Base-by-base conservation (phyloP, 306 rosid genomes). In the Fragaria vesca region DNA sequence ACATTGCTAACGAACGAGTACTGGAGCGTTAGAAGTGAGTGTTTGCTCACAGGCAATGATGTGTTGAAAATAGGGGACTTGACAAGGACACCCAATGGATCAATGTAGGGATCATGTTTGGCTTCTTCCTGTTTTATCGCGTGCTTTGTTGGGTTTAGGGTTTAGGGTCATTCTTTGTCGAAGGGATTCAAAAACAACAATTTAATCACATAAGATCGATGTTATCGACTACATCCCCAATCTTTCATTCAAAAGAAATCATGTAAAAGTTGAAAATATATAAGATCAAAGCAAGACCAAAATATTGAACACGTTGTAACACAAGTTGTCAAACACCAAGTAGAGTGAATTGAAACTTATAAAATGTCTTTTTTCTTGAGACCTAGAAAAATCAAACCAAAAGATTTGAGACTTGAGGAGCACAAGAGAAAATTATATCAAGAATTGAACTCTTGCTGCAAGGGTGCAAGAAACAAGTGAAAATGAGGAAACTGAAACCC, bases 91-190 rank as follows among this genome's bases (percentile, higher is more conserved):
- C 79, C 0, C 83, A 94, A 78, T 89, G 96, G 97, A 75, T 86
- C 50, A 89, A 91, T 69, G 91, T 88, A 65, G 94, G 90, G 26
- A 88, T 91, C 40, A 90, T 94, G 97, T 6, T 94, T 5, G 89
- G 83, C 7, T 94, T 90, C 87, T 90, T 90, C 78, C 76, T 91
- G 52, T 67, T 94, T 3, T 94, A 94, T 82, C 97, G 98, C 61
- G 46, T 92, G 51, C 88, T 94, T 70, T 89, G 93, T 85, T 92
- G 94, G 93, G 26, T 24, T 24, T 24, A 0, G 26, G 26, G 26
- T 24, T 24, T 24, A 24, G 26, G 26, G 30, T 87, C 1, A 76
- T 94, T 76, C 97, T 94, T 67, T 85, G 87, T 46, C 89, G 30
- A 30, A 30, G 30, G 30, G 30, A 30, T 69, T 84, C 91, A 20